Conservation (phyloP, 371 early-diverging fungal species). For the Mortierella sp. region DNA sequence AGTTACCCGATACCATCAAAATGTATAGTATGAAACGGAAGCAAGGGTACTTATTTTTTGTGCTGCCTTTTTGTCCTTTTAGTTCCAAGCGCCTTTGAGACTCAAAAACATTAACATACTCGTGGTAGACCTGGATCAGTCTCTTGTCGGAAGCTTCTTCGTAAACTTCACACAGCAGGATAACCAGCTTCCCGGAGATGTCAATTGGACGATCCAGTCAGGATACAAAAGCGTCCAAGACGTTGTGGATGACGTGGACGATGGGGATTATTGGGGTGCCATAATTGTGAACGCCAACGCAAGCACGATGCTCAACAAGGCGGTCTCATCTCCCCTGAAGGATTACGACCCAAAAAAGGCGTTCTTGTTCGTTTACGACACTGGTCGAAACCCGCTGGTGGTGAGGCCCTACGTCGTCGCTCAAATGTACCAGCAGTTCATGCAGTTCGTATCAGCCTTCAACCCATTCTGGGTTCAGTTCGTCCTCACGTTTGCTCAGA, state of each 20-base stretch:
- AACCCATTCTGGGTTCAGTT: slow-evolving; percentile 26
- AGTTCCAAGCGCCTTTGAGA: slow-evolving; percentile 18
- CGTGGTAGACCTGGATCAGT: slow-evolving; percentile 48
- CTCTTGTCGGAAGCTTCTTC: slow-evolving; percentile 40
- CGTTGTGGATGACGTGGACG: slow-evolving; percentile 31
- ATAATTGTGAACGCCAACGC: slow-evolving; percentile 28
- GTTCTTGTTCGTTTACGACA: slow-evolving; percentile 34
- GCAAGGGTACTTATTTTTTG: no score
- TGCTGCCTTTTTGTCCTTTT: background rate
- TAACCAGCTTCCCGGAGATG: slow-evolving; percentile 10
- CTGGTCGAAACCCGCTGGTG: slow-evolving; percentile 30
- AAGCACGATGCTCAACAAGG: slow-evolving; percentile 29
- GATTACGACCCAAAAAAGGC: slow-evolving; percentile 37
- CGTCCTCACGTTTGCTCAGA: slow-evolving; percentile 19
- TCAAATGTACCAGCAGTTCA: slow-evolving; percentile 31
- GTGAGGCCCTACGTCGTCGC: slow-evolving; percentile 26
- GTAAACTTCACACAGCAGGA: slow-evolving; percentile 33
- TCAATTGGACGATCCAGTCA: slow-evolving; percentile 36
- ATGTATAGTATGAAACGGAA: no score
- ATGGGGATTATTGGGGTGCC: slow-evolving; percentile 41
- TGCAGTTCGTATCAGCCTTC: slow-evolving; percentile 27
- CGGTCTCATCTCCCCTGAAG: slow-evolving; percentile 14
- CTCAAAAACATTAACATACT: slow-evolving; percentile 32
- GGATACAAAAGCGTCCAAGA: slow-evolving; percentile 14
- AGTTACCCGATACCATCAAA: background rate